Evolutionary conservation across 352 stramenopile genomes (phyloP).

Genomic region (Paralagenidium karlingii): DNA sequence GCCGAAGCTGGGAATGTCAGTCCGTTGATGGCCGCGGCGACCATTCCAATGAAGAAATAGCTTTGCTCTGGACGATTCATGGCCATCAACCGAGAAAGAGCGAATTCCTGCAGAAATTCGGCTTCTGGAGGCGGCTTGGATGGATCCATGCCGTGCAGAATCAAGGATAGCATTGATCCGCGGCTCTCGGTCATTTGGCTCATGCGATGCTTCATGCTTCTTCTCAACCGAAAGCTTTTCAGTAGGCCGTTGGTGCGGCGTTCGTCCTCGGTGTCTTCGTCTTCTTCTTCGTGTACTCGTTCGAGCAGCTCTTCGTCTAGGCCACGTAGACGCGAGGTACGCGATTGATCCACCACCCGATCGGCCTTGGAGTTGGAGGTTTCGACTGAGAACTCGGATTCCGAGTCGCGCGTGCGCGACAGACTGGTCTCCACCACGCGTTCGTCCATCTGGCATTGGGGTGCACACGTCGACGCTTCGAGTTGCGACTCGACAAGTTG

Average conservation of each 20-base stretch:
- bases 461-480: background rate
- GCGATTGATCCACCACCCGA: no score
- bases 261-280: no score
- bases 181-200: no score
- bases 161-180: conserved; percentile 2
- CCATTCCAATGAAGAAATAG: conserved; percentile 17
- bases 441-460: background rate
- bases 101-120: conserved; percentile 5
- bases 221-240: no score
- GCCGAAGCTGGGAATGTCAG: conserved; percentile 15
- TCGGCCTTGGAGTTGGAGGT: no score
- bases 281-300: no score
- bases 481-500: conserved; percentile 10
- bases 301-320: no score
- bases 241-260: no score
- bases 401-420: background rate
- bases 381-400: background rate
- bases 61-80: conserved; percentile 19
- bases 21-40: conserved; percentile 16
- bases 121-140: conserved; percentile 8
- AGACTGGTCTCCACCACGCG: background rate
- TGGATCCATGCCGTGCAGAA: conserved; percentile 4
- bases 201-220: no score
- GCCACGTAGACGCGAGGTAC: no score
- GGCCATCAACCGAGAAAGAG: conserved; percentile 7